Base-by-base conservation (phyloP, 768 basidiomycete genomes). In the Phaffia tasmanica region DNA sequence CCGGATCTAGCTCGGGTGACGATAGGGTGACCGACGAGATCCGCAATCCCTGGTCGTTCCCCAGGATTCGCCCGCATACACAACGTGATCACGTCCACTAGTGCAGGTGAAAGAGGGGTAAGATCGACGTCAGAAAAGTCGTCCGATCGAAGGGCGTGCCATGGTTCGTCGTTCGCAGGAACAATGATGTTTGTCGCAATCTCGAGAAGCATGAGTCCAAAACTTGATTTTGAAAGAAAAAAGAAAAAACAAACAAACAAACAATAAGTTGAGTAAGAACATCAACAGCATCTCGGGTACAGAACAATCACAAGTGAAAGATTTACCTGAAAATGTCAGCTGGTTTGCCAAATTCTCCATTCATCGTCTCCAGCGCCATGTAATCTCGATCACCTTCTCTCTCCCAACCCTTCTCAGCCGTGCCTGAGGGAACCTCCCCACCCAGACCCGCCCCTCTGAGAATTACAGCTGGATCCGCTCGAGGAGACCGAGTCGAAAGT, bases 311-410 rank as follows among this genome's bases (percentile, higher is more conserved):
- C 23, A 29, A 46, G 16, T 47, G 59, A 19, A 60, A 3, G 11
- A 54, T 86, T 78, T 75, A 91, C 92, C 88, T 92, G 81, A 98
- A 99, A 64, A 98, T 84, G 79, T 99, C 95, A 62, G 95, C 93
- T 69, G 87, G 89, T 78, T 85, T 88, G 72, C 92, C 86, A 76
- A 97, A 99, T 64, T 80, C 80, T 42, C 94, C 94, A 75, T 90
- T 85, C 62, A 99, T 80, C 51, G 97, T 88, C 78, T 99, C 95
- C 15, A 90, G 90, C 50, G 95, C 92, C 78, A 99, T 83, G 79
- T 99, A 99, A 70, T 93, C 81, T 75, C 98, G 87, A 77, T 99
- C 95, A 6, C 95, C 95, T 76, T 99, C 95, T 19, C 95, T 83
- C 76, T 98, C 94, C 74, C 97, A 91, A 18, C 79, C 79, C 3